Evolutionary conservation across 1,284 basidiomycete species (phyloP), one percentile per base, ranked within the genome.

Genomic region (Thecaphora thlaspeos): DNA sequence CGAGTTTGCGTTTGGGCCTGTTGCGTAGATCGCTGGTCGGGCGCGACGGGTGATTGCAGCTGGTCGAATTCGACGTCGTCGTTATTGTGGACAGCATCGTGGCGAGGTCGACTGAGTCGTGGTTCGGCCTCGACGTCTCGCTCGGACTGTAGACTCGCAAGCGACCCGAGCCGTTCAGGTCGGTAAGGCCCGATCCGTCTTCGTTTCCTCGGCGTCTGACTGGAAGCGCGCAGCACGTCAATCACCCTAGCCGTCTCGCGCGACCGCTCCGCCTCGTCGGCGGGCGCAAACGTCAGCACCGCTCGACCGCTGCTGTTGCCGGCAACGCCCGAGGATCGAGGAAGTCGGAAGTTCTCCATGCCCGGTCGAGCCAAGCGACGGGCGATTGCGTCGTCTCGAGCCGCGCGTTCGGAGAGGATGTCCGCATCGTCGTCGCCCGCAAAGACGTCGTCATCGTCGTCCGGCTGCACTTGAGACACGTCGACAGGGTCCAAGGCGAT

Each of bases 171-270:
- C 43, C 22, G 28, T 10, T 32, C 56, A 0, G 56, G 61, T 19
- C 56, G 56, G 28, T 53, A 64, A 8, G 61, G 61, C 1, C 61
- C 61, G 10, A 59, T 59, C n/a, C 56, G 55, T 15, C 32, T 34
- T 15, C 32, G 32, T 15, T 34, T 34, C 32, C 12, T 15, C 56
- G 49, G 14, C 34, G 36, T n/a, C 44, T 49, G 2, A 18, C 44
- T 2, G 50, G 28, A 49, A 2, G 41, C 36, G 19, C 45, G 49
- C 0, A 59, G 42, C 18, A 59, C 48, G 5, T 47, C 50, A 9
- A 45, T 46, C 0, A 59, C 53, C 14, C 40, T 36, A 14, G 50
- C 44, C n/a, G 36, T 53, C 10, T 59, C 37, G 15, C 61, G 48
- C 49, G 48, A 47, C 41, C 48, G 50, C n/a, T 59, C 56, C 2